Base-by-base conservation (phyloP, 225 moss, liverwort and hornwort genomes). In the Lunularia cruciata region DNA sequence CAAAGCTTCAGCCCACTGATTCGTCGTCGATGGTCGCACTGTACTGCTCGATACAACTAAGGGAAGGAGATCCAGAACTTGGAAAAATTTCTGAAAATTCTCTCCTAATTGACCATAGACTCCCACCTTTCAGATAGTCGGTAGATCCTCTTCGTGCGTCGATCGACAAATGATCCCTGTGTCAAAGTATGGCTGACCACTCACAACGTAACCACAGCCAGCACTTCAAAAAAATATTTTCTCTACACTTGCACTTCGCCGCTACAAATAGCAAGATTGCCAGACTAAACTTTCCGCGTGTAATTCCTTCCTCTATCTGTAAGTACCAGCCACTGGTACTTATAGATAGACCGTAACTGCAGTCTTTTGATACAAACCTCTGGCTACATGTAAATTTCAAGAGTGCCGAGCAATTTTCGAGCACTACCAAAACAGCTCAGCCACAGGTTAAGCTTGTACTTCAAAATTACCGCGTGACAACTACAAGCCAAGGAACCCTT, bases 401-500 rank as follows among this genome's bases (percentile, higher is more conserved):
- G n/a, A 19, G 22, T 18, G n/a, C 19, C 37, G 18, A 3, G 22
- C 15, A 37, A 20, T 60, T 60, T 20, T n/a, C 9, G 3, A 60
- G 22, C 37, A 25, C 60, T 38, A 60, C 32, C 34, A 49, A 62
- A 40, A 38, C 61, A 16, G 31, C 59, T 32, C 4, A 62, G 25
- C 14, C 39, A 40, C 39, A 49, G 61, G 59, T 59, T 15, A 60
- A 60, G n/a, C 38, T 37, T 60, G 22, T 37, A 63, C 43, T 61
- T 37, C 42, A 63, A 45, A 28, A 28, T 45, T 15, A 63, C 25
- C 8, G 23, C 45, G 5, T 45, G 16, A 27, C 14, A 15, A 3
- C 63, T 63, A 14, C 25, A 30, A 30, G 16, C 28, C 13, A 18
- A 45, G 19, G 23, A 20, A 43, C 13, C 5, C 62, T 2, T 8